These are phyloP conservation scores for Boechera retrofracta DNA, from an alignment of 345 rosid genomes.

Conservation along the genomic window DNA sequence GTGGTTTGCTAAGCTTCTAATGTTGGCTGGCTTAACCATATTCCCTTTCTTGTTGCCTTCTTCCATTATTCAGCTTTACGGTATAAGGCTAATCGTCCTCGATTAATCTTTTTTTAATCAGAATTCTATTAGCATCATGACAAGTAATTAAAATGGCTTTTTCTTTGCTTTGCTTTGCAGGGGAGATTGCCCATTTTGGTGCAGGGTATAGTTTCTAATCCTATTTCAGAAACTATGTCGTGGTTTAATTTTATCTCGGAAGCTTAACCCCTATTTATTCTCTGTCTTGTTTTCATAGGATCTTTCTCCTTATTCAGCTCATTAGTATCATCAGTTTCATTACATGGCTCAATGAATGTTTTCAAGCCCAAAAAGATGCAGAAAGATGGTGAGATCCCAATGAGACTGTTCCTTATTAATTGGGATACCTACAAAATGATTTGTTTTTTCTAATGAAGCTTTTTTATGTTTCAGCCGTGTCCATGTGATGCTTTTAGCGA, in stretches of 20 bases:
- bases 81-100: constrained; percentile 45
- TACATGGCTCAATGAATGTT: constrained; percentile 78
- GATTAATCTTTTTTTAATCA: background rate
- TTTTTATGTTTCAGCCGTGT: constrained; percentile 61
- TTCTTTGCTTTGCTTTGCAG: constrained; percentile 52
- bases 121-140: background rate
- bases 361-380: constrained; percentile 61
- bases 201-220: constrained; percentile 69
- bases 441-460: background rate
- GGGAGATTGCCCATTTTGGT: constrained; percentile 95
- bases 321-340: constrained; percentile 90
- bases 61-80: constrained; percentile 69
- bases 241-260: constrained; percentile 29
- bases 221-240: constrained; percentile 14
- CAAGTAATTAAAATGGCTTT: background rate
- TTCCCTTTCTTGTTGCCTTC: constrained; percentile 75
- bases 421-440: background rate
- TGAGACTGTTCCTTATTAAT: background rate
- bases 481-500: constrained; percentile 74
- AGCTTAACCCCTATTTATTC: background rate
- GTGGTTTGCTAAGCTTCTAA: constrained; percentile 71
- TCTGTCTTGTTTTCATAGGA: constrained; percentile 58
- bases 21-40: constrained; percentile 63
- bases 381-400: constrained; percentile 71
- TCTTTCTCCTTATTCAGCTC: constrained; percentile 90